A percentile compares a stretch with the other conserved stretches of the same genome.
Conservation (phyloP, 148 eudicot genomes). For the Rhododendron molle region DNA sequence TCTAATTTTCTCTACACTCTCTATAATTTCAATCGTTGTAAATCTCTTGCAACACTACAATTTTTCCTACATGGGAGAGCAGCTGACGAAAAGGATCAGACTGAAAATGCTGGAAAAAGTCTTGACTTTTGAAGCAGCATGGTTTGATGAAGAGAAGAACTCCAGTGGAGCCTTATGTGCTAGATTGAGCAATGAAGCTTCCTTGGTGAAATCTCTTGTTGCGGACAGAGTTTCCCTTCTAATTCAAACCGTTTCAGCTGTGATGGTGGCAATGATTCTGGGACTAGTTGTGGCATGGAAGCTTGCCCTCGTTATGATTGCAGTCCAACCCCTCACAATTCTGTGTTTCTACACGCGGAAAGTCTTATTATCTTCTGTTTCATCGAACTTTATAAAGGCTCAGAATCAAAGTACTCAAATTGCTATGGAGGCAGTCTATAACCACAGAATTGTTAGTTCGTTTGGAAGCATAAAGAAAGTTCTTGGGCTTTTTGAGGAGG, state of each 20-base stretch:
- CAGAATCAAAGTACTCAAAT: constrained; percentile 77
- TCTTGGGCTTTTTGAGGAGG: constrained; percentile 62
- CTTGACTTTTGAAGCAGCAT: constrained; percentile 68
- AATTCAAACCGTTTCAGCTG: constrained; percentile 70
- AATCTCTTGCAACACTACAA: constrained; percentile 69
- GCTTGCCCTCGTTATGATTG: constrained; percentile 88
- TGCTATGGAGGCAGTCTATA: constrained; percentile 84
- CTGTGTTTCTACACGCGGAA: constrained; percentile 79
- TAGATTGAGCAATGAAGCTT: constrained; percentile 69
- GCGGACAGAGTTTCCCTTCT: constrained; percentile 75
- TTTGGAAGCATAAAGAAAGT: constrained; percentile 61
- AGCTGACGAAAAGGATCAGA: constrained; percentile 64
- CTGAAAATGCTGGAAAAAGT: constrained; percentile 69
- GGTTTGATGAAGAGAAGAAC: constrained; percentile 89
- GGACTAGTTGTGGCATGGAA: constrained; percentile 85
- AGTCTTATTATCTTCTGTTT: constrained; percentile 58
- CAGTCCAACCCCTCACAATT: constrained; percentile 83
- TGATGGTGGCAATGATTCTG: constrained; percentile 64
- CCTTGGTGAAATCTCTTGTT: constrained; percentile 75
- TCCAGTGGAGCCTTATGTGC: constrained; percentile 71
- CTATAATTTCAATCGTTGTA: constrained; percentile 51
- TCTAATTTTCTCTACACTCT: constrained; percentile 52
- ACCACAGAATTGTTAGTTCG: constrained; percentile 80
- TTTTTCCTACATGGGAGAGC: constrained; percentile 81
- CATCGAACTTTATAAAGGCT: constrained; percentile 54